Percentiles rank a stretch among this genome's conserved stretches.
phyloP scores from a whole-genome alignment of 2,329 filamentous ascomycete species.

The Rhynchosporium graminicola region DNA sequence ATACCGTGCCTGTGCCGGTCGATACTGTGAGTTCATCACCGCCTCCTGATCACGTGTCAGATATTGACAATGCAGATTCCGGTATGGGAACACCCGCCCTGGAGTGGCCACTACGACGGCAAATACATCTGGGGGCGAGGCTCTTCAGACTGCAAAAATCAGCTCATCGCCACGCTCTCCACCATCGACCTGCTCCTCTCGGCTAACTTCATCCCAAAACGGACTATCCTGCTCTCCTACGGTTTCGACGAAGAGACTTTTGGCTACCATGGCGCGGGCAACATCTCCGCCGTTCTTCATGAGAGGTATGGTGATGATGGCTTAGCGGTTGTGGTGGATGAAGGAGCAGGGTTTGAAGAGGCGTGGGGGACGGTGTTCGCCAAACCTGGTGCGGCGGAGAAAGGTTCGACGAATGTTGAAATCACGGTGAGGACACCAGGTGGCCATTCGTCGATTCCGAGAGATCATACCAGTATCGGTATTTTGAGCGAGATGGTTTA shows the following conservation, averaged over 20 bases:
- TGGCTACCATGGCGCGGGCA: constrained; percentile 56
- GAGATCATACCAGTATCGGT: constrained; percentile 68
- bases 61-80: constrained; percentile 30
- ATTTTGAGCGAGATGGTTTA: constrained; percentile 66
- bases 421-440: constrained; percentile 52
- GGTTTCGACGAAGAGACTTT: constrained; percentile 67
- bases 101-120: constrained; percentile 52
- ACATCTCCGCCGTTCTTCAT: constrained; percentile 52
- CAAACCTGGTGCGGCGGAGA: constrained; percentile 61
- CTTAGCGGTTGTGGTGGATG: constrained; percentile 61
- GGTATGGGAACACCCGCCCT: constrained; percentile 56
- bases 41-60: too few species aligned
- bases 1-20: constrained; percentile 47
- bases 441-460: constrained; percentile 62
- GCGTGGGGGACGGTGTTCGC: constrained; percentile 40
- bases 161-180: constrained; percentile 53
- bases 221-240: constrained; percentile 60
- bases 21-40: constrained; percentile 12
- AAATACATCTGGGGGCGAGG: constrained; percentile 58
- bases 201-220: constrained; percentile 52
- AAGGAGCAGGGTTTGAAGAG: constrained; percentile 58
- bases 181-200: constrained; percentile 55
- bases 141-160: constrained; percentile 57
- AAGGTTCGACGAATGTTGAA: constrained; percentile 50
- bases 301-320: constrained; percentile 56